Base-by-base conservation (phyloP, 2,329 filamentous ascomycete genomes). In the Aspergillus hiratsukae region DNA sequence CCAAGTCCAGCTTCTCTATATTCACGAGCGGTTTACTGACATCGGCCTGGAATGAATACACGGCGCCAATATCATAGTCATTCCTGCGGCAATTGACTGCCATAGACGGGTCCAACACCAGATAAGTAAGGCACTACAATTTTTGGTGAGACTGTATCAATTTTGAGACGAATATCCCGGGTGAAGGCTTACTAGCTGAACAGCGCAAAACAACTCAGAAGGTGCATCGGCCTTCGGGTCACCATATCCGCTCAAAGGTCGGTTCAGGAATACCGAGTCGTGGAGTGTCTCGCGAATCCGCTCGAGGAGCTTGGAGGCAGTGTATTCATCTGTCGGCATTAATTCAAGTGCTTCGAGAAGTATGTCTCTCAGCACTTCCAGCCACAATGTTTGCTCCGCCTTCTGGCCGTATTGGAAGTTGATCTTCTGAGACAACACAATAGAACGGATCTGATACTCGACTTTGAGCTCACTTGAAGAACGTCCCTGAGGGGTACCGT, bases 391-490 rank as follows among this genome's bases (percentile, higher is more conserved):
- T 41, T 72, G 60, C 11, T 59, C 60, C 19, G 62, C 54, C 8
- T 60, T 58, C 37, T 72, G 63, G 1, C 63, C 59, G 10, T 64
- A 54, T 19, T 53, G 58, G 51, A 74, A 72, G n/a, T 57, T 62
- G 7, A 72, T 64, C 4, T 58, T 55, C 35, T 66, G 61, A 0
- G 56, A 43, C 14, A 78, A 62, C 7, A 74, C 69, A 31, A 74
- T 63, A 6, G 66, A 58, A n/a, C 75, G 70, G 28, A 65, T 64
- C 50, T 72, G 61, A 54, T 76, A 76, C 40, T 75, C 73, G 0
- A 55, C 28, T 28, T 63, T 66, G 27, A 75, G 61, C 23, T 73
- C 65, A 1, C 49, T 37, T 2, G 65, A 62, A 7, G 51, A 43
- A 40, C 56, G 58, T 11, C 66, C 56, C 0, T 50, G 41, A 1